Evolutionary conservation across 306 rosid genomes (phyloP).

Genomic region (Lablab purpureus): DNA sequence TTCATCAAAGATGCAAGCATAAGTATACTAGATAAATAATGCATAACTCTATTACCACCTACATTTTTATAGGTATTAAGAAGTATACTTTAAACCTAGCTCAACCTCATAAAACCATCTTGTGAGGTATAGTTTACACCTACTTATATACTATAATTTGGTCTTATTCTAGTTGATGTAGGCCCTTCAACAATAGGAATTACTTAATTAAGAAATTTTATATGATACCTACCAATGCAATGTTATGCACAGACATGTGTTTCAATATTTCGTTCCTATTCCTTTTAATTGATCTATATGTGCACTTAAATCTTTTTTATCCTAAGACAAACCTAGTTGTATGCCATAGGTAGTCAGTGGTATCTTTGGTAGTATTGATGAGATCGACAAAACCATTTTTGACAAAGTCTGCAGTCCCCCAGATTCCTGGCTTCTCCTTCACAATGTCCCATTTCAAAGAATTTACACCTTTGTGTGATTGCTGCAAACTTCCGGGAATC

Average conservation of each 20-base stretch:
- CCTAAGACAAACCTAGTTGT: slow-evolving; percentile 78
- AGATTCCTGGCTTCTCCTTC: slow-evolving; percentile 81
- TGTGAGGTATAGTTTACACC: too few relatives aligned
- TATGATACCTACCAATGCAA: slow-evolving; percentile 6
- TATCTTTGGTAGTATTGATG: slow-evolving; percentile 92
- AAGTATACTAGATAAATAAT: neutral
- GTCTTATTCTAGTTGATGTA: too few relatives aligned
- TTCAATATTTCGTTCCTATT: slow-evolving; percentile 10
- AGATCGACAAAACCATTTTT: slow-evolving; percentile 85
- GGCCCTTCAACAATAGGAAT: too few relatives aligned
- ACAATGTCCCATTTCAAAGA: slow-evolving; percentile 72
- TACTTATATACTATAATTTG: too few relatives aligned
- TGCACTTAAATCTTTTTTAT: neutral
- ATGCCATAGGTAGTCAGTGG: slow-evolving; percentile 93
- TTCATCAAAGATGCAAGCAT: slow-evolving; percentile 17
- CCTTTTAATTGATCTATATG: neutral
- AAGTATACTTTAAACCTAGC: too few relatives aligned
- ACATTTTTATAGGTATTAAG: slow-evolving; percentile 20
- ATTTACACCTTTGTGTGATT: slow-evolving; percentile 58
- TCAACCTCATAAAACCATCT: too few relatives aligned
- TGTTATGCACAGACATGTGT: slow-evolving; percentile 21
- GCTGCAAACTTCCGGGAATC: slow-evolving; percentile 69
- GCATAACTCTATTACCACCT: slow-evolving; percentile 20
- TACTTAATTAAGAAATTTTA: neutral
- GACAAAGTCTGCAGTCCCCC: slow-evolving; percentile 79